Base-by-base conservation (phyloP, 257 asterid species). In the Jacaranda mimosifolia region DNA sequence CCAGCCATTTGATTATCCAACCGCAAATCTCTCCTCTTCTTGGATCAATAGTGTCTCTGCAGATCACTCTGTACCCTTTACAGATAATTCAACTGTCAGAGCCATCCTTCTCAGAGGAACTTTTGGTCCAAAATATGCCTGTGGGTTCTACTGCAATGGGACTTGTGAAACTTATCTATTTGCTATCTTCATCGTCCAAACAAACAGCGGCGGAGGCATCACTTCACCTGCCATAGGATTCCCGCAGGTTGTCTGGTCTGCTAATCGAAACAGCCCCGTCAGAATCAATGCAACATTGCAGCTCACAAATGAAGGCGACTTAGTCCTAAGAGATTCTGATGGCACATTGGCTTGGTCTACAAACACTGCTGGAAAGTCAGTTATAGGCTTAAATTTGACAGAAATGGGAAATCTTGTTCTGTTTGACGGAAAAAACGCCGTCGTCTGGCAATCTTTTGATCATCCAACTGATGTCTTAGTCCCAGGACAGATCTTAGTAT, bases 171-270 rank as follows among this genome's bases (percentile, higher is more conserved):
- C 70, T 9, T 86, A 83, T 67, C 75, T 86, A 42, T 85, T 88
- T 46, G 32, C 32, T 26, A 26, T 26, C 32, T 26, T 26, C 32
- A 26, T 26, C 32, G 2, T 26, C 32, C 1, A 26, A 26, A 26
- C 32, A 26, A 26, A 26, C 32, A 26, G 32, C 32, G 32, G 32
- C 32, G 32, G 32, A 26, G 32, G 32, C 32, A 26, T 26, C 32
- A 26, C 32, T 26, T 26, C 32, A 26, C 32, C 32, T 26, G 32
- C 32, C 32, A 2, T 26, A 26, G 32, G 32, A 26, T 26, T 26
- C 32, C 89, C 89, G 1, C 89, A 80, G 56, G 86, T 86, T 26
- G 88, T 85, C 9, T 86, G 91, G 93, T 85, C 88, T n/a, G 87
- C 93, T 67, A 88, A 85, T 53, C 32, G 87, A 17, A 64, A 85